Evolutionary conservation across 305 asterid genomes (phyloP).

Genomic region (Fraxinus sp.): DNA sequence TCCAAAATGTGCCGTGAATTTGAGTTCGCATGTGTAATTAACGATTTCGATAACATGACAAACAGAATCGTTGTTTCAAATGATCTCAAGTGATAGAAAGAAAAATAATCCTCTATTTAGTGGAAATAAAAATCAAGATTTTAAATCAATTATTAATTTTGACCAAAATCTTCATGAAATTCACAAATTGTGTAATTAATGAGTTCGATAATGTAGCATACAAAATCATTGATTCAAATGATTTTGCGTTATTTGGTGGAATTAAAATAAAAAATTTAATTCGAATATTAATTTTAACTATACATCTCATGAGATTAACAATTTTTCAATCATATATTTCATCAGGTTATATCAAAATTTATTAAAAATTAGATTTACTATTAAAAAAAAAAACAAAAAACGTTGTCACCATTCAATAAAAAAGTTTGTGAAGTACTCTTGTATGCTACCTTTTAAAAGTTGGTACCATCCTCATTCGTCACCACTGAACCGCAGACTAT

Average conservation of each 20-base stretch:
- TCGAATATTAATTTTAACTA: too few species aligned
- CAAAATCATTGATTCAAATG: too few species aligned
- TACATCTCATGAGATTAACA: not conserved
- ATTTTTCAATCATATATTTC: too few species aligned
- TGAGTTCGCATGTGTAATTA: not conserved
- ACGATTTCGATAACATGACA: not conserved
- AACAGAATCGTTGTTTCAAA: not conserved
- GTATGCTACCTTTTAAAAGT: not conserved
- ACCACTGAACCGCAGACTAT: slow-evolving; percentile 8
- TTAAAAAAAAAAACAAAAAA: too few species aligned
- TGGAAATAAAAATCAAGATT: not conserved
- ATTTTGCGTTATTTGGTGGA: too few species aligned
- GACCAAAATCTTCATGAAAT: too few species aligned
- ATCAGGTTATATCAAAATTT: too few species aligned
- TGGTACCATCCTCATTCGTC: not conserved
- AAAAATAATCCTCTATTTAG: not conserved
- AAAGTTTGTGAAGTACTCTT: not conserved
- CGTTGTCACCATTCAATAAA: not conserved
- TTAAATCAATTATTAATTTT: too few species aligned
- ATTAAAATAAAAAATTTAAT: too few species aligned
- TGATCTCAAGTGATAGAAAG: not conserved
- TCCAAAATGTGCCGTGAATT: not conserved
- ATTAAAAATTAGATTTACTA: not conserved
- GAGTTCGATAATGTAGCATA: too few species aligned
- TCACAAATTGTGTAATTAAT: too few species aligned